phyloP scores from a whole-genome alignment of 2,329 filamentous ascomycete genomes.

The Penicillium hordei region DNA sequence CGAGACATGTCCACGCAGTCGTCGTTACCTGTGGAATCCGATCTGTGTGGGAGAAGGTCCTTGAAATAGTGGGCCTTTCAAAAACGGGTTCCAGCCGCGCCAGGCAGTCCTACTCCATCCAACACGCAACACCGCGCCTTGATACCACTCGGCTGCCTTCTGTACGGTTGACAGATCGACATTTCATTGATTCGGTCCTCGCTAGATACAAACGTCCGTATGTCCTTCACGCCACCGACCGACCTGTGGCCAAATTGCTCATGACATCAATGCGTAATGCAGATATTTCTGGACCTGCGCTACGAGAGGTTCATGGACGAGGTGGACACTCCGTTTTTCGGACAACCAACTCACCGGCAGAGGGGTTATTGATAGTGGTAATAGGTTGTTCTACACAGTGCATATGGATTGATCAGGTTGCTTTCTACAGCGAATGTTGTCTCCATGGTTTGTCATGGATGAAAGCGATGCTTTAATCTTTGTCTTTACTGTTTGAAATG shows the following conservation, averaged over 20 bases:
- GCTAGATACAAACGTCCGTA: slow-evolving; percentile 18
- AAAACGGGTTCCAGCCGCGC: slow-evolving; percentile 40
- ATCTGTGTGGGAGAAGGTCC: slow-evolving; percentile 56
- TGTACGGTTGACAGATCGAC: slow-evolving; percentile 33
- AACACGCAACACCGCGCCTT: slow-evolving; percentile 42
- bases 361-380: slow-evolving; percentile 56
- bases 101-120: slow-evolving; percentile 54
- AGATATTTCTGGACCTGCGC: slow-evolving; percentile 42
- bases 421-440: background rate
- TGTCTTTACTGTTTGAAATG: background rate
- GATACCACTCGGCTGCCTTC: slow-evolving; percentile 46
- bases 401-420: background rate
- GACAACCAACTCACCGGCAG: slow-evolving; percentile 57
- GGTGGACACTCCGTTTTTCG: slow-evolving; percentile 56
- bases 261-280: slow-evolving; percentile 57
- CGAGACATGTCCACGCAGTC: slow-evolving; percentile 45
- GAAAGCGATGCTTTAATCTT: background rate
- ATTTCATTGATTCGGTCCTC: slow-evolving; percentile 30
- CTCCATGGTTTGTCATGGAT: background rate
- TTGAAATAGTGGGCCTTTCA: slow-evolving; percentile 47
- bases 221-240: slow-evolving; percentile 49
- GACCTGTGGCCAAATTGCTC: slow-evolving; percentile 51
- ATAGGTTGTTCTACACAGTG: slow-evolving; percentile 4
- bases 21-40: slow-evolving; percentile 58
- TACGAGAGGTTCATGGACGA: slow-evolving; percentile 52